Base-by-base conservation (phyloP, 495 filamentous ascomycete species). In the Beverwykella pulmonaria region DNA sequence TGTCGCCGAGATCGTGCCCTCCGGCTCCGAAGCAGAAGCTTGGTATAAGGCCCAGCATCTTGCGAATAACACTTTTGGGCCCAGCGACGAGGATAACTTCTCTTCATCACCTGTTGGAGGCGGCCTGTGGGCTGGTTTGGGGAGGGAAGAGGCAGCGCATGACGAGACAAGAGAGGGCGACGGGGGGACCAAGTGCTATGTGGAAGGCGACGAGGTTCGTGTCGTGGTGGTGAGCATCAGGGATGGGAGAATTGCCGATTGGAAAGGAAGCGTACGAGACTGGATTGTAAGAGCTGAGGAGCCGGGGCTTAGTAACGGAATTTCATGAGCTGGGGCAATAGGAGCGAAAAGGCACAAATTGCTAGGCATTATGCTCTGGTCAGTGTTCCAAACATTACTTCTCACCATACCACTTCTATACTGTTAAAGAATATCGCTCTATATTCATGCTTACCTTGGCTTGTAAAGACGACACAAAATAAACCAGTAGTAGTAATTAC, bases 51-150 rank as follows among this genome's bases (percentile, higher is more conserved):
- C 86, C 57, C 80, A 81, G 68, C 94, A 98, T 80, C 71, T 96
- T 67, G 92, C 92, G 77, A 97, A 97, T 74, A 96, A 98, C 75
- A 93, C 90, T 0, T 96, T 95, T 76, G 80, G 80, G 0, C 32
- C 75, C 71, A 54, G 75, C 80, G 70, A 83, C 80, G 70, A 82
- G 82, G 70, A 80, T 78, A 60, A 75, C 72, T 23, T 62, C 77
- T 46, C 53, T 29, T 56, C 59, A 15, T 41, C 30, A 4, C 44
- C 69, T 15, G 68, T 68, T 20, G 59, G 61, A 7, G 47, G 49
- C 15, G 63, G 67, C 14, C 29, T 68, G 15, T 67, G 67, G 67
- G 55, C 32, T 17, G 68, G 57, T 17, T 47, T 39, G 20, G 29
- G 27, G 17, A 60, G 22, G 30, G 49, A 25, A 23, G 22, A 29